Evolutionary conservation across 495 filamentous ascomycete species (phyloP).

Genomic region (Penicillium alfredii): DNA sequence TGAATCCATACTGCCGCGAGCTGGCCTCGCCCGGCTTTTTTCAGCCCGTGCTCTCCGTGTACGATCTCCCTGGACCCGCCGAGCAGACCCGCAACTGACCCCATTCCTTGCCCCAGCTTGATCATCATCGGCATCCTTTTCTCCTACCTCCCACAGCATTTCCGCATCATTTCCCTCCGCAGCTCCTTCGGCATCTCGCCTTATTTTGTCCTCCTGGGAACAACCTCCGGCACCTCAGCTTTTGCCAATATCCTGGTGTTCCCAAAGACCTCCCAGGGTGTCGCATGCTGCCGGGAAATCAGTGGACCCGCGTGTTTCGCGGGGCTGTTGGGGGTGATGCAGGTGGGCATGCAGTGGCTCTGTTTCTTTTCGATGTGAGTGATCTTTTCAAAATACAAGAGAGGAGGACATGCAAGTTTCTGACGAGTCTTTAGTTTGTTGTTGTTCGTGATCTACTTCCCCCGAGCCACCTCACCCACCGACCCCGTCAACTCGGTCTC

Average conservation of each 20-base stretch:
- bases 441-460: conserved; percentile 83
- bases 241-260: conserved; percentile 88
- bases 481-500: conserved; percentile 19
- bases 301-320: conserved; percentile 78
- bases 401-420: too few species aligned
- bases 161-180: conserved; percentile 76
- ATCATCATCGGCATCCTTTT: conserved; percentile 86
- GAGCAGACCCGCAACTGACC: conserved; percentile 2
- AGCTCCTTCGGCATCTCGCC: conserved; percentile 96
- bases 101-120: conserved; percentile 50
- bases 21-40: conserved; percentile 45
- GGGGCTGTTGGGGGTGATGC: conserved; percentile 76
- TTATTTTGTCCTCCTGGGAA: conserved; percentile 86
- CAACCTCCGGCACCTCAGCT: conserved; percentile 77
- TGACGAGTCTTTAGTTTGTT: conserved; percentile 51
- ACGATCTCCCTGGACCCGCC: conserved; percentile 8
- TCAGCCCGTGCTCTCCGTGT: conserved; percentile 61
- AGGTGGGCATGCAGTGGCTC: conserved; percentile 85
- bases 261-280: conserved; percentile 67
- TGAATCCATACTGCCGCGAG: conserved; percentile 31
- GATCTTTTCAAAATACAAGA: not conserved
- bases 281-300: conserved; percentile 76
- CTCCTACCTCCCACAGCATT: conserved; percentile 92
- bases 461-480: conserved; percentile 50
- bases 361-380: conserved; percentile 87